Percentiles rank a stretch among this genome's conserved stretches.
These are phyloP conservation scores for Parachaetomium inaequale DNA, from an alignment of 495 filamentous ascomycete genomes.

Conservation along the genomic window DNA sequence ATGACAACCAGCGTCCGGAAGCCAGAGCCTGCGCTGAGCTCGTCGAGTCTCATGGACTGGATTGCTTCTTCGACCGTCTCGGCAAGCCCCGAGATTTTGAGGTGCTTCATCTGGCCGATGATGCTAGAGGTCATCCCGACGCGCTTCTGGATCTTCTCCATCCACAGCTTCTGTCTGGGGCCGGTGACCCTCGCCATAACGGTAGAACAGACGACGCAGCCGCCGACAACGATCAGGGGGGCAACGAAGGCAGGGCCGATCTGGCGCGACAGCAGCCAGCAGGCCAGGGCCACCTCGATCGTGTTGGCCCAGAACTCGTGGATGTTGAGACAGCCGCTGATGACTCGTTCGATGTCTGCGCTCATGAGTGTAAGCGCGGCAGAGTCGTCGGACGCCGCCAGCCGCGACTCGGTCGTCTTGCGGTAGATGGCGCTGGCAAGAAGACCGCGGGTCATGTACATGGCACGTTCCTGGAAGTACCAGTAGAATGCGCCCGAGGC, in stretches of 20 bases:
- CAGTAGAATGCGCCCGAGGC: constrained; percentile 49
- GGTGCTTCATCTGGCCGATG: constrained; percentile 46
- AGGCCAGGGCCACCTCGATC: constrained; percentile 53
- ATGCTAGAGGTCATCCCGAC: constrained; percentile 40
- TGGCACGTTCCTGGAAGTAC: constrained; percentile 54
- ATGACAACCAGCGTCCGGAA: constrained; percentile 29
- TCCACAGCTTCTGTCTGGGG: constrained; percentile 43
- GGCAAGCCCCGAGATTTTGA: constrained; percentile 46
- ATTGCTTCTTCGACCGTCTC: constrained; percentile 33
- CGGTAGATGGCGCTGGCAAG: constrained; percentile 56
- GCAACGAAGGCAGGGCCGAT: constrained; percentile 56
- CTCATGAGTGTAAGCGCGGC: constrained; percentile 62
- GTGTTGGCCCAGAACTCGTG: constrained; percentile 49
- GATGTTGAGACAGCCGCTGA: constrained; percentile 20
- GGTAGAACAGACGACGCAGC: constrained; percentile 22
- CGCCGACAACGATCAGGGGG: constrained; percentile 47
- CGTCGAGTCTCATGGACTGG: constrained; percentile 41
- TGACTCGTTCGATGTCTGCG: constrained; percentile 40
- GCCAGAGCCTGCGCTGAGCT: constrained; percentile 36
- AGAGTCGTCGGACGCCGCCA: constrained; percentile 47
- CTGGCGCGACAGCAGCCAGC: constrained; percentile 54
- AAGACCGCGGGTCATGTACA: constrained; percentile 58
- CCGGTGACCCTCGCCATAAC: constrained; percentile 27
- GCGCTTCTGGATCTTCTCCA: constrained; percentile 37
- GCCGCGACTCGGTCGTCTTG: constrained; percentile 40